Base-by-base conservation (phyloP, 2,329 filamentous ascomycete genomes). In the Pseudogymnoascus sp. region DNA sequence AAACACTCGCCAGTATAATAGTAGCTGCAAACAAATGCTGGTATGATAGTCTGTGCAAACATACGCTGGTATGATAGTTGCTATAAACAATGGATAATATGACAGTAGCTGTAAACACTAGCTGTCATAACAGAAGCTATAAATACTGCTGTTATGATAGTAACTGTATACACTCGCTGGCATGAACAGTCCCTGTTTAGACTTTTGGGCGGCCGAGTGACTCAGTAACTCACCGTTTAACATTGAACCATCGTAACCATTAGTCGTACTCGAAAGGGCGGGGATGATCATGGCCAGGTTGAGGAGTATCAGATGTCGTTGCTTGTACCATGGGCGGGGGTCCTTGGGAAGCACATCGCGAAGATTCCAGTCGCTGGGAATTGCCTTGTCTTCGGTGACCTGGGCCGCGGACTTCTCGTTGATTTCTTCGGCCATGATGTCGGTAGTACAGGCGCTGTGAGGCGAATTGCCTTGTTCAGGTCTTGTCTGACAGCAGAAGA, bases 291-390 rank as follows among this genome's bases (percentile, higher is more conserved):
- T 60, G 26, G 62, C 60, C 19, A 64, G 64, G 22, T 66, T 62
- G 10, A 68, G 66, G 38, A 68, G 50, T 22, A 56, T 12, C 10
- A 68, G 59, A 53, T 69, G 68, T 3, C 62, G 60, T 16, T 66
- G 63, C 62, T 65, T 67, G 59, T 65, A 69, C 68, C 68, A 70
- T 10, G 66, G 62, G 4, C 24, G 56, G 11, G 60, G 19, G 3
- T 65, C 43, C 5, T 65, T 50, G 4, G 64, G 64, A n/a, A 65
- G 59, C 35, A 65, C 64, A 61, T 61, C 38, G 28, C 50, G 50
- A 56, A 56, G 10, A 56, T 56, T 56, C 50, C 50, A 56, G n/a
- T 56, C 50, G n/a, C n/a, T 22, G 26, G 50, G 28, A 19, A 11
- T 8, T 22, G 50, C 28, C 50, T 56, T 56, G 28, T 56, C 50